Evolutionary conservation across 2,329 filamentous ascomycete species (phyloP), one percentile per base, ranked within the genome.

Genomic region (Hypoxylon sp.): DNA sequence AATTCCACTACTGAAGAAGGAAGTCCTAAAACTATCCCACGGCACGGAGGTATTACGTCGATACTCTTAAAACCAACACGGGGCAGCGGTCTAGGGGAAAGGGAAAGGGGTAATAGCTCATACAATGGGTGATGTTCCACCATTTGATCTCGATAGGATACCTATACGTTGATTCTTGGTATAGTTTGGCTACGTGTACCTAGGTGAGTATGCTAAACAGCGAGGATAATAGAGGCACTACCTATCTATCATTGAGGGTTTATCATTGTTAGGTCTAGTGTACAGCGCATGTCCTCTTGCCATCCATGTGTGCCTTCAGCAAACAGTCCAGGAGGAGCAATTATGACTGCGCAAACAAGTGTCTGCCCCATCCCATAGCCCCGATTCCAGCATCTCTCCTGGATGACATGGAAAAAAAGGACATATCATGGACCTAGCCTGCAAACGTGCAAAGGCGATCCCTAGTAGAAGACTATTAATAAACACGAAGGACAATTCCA

Each of bases 241-340:
- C 35, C 13, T 55, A 22, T 42, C 42, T 31, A 48, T 14, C 42
- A 20, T 27, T 5, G 25, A 27, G 13, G 11, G n/a, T 48, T 48
- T 27, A 25, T 48, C 5, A 27, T 48, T n/a, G 30, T 48, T 10
- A n/a, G 54, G 40, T 48, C 42, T 57, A 57, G 31, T 20, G 53
- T 57, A 48, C 40, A 57, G 40, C 46, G 46, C 27, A 46, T 25
- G 40, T 48, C 54, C 40, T 33, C 40, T 30, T 31, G 17, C 54
- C 6, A 30, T 40, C n/a, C 22, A n/a, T 27, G 25, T 17, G 30
- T 10, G 31, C 11, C 25, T 31, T 17, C 17, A 22, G 11, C 17
- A 13, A 25, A n/a, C n/a, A 22, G 27, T 25, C 5, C 8, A 48
- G 6, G 13, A 20, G 17, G 27, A 20, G 30, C 54, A 30, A 22